phyloP scores from a whole-genome alignment of 805 yeast species.

The Cyberlindnera meyerae region DNA sequence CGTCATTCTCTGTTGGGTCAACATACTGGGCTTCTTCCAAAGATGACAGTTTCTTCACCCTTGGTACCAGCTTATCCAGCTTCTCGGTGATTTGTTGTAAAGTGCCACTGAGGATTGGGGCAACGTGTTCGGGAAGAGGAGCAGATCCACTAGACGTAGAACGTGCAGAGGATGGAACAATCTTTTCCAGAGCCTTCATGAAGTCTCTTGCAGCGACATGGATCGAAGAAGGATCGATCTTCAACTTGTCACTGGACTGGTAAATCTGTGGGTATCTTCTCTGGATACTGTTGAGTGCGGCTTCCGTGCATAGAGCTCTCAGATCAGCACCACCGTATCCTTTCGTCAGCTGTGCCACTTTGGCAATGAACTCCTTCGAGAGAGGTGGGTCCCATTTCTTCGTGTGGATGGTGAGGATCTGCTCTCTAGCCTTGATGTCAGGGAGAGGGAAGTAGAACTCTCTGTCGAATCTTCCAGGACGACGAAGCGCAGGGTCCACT shows the following conservation, averaged over 20 bases:
- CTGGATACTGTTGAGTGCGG: slow-evolving; percentile 89
- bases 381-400: slow-evolving; percentile 82
- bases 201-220: slow-evolving; percentile 79
- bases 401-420: slow-evolving; percentile 82
- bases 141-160: slow-evolving; percentile 68
- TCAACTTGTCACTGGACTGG: slow-evolving; percentile 62
- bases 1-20: slow-evolving; percentile 50
- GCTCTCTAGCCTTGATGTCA: slow-evolving; percentile 68
- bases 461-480: slow-evolving; percentile 96
- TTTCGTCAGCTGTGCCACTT: slow-evolving; percentile 76
- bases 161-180: slow-evolving; percentile 89
- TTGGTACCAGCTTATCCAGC: slow-evolving; percentile 60
- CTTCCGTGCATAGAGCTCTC: slow-evolving; percentile 91
- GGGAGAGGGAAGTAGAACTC: slow-evolving; percentile 96
- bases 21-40: slow-evolving; percentile 67
- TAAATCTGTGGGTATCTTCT: slow-evolving; percentile 92
- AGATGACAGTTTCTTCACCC: slow-evolving; percentile 45
- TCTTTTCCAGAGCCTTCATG: slow-evolving; percentile 76
- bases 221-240: slow-evolving; percentile 66
- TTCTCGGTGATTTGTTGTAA: slow-evolving; percentile 41
- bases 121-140: slow-evolving; percentile 72
- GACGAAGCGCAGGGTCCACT: slow-evolving; percentile 93
- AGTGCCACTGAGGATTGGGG: slow-evolving; percentile 55
- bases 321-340: slow-evolving; percentile 99
- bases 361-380: slow-evolving; percentile 48